Evolutionary conservation across 2,329 filamentous ascomycete genomes (phyloP).

Genomic region (Epichloe sylvatica): DNA sequence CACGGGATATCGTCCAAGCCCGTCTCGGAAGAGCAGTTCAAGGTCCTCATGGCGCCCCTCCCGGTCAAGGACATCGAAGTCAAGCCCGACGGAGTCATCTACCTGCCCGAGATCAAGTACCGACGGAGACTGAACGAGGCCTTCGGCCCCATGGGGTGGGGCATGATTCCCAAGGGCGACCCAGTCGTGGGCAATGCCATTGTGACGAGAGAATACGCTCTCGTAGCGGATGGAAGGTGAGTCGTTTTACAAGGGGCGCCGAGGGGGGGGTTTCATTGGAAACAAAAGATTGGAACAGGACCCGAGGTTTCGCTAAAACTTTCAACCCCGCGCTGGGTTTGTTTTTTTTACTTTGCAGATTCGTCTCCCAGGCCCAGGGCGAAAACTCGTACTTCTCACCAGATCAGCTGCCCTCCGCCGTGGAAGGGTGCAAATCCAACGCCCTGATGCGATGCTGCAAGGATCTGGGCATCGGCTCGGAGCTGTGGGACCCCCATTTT

Average conservation of each 20-base stretch:
- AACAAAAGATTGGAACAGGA: no score
- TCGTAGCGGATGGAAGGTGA: slow-evolving; percentile 77
- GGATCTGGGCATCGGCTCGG: slow-evolving; percentile 84
- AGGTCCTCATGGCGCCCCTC: slow-evolving; percentile 54
- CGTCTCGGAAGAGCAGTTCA: slow-evolving; percentile 56
- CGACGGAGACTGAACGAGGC: slow-evolving; percentile 75
- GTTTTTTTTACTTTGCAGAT: slow-evolving; percentile 34
- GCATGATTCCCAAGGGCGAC: slow-evolving; percentile 75
- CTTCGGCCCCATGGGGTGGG: slow-evolving; percentile 94
- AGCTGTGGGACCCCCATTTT: slow-evolving; percentile 87
- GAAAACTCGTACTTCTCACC: slow-evolving; percentile 88
- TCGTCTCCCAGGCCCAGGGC: slow-evolving; percentile 83
- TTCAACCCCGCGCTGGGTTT: not conserved
- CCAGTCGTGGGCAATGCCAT: slow-evolving; percentile 70
- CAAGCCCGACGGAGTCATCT: slow-evolving; percentile 93
- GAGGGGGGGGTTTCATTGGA: no score
- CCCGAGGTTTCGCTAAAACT: no score
- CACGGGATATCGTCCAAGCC: slow-evolving; percentile 59
- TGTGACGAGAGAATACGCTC: slow-evolving; percentile 81
- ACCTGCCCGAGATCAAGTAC: slow-evolving; percentile 97
- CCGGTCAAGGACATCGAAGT: slow-evolving; percentile 73
- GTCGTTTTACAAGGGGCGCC: no score
- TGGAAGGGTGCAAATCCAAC: slow-evolving; percentile 95
- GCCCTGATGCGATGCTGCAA: slow-evolving; percentile 98
- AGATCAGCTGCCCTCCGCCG: slow-evolving; percentile 83